Evolutionary conservation across 352 stramenopile species (phyloP).

Genomic region (Aphanomyces invadans): DNA sequence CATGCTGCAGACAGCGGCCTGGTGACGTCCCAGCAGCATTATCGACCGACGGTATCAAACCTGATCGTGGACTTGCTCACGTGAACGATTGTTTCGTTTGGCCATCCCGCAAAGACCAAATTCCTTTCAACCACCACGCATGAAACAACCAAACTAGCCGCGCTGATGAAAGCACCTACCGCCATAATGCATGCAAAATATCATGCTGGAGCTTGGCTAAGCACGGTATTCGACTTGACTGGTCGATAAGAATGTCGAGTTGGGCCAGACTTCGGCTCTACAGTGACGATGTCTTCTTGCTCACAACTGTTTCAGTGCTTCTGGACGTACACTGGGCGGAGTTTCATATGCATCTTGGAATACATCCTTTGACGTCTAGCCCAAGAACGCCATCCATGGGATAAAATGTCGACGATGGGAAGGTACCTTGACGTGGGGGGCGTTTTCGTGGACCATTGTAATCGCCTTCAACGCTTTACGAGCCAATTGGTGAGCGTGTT

Average conservation of each 20-base stretch:
- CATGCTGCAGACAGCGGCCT: background rate
- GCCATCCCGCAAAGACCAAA: background rate
- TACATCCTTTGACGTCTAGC: background rate
- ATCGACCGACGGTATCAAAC: too few relatives aligned
- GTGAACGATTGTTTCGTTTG: background rate
- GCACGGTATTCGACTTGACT: slow-evolving; percentile 5
- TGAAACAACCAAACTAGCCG: background rate
- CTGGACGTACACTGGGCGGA: background rate
- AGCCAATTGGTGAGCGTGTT: background rate
- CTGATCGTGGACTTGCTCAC: slow-evolving; percentile 2
- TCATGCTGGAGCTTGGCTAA: background rate
- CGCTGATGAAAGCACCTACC: background rate
- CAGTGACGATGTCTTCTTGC: background rate
- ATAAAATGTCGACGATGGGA: background rate
- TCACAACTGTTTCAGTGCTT: background rate
- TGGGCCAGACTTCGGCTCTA: slow-evolving; percentile 6
- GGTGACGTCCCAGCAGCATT: too few relatives aligned
- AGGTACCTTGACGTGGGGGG: background rate
- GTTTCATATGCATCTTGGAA: slow-evolving; percentile 18
- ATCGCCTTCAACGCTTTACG: slow-evolving; percentile 8
- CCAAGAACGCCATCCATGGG: background rate
- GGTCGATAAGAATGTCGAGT: slow-evolving; percentile 4
- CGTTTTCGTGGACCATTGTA: background rate
- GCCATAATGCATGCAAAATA: slow-evolving; percentile 2
- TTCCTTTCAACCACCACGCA: too few relatives aligned